Evolutionary conservation across 169 alveolate genomes (phyloP), one percentile per base, ranked within the genome.

Genomic region (Neospora caninum): DNA sequence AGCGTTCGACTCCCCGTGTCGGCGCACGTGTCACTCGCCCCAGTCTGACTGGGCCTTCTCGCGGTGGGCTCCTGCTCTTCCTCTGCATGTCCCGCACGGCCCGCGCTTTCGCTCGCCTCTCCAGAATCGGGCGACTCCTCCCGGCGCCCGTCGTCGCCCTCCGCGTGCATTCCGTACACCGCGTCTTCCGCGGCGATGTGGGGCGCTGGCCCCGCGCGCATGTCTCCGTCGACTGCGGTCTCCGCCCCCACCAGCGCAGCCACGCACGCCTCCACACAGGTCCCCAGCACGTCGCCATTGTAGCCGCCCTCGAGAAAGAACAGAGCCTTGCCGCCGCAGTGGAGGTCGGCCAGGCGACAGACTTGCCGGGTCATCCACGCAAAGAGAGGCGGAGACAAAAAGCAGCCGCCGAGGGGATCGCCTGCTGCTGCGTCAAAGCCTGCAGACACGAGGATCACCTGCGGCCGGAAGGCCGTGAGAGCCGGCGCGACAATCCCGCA

Each of bases 391-490:
- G 98, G 99, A 42, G 98, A 96, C 39, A 96, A 80, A 10, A 87
- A 83, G 89, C 97, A 96, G 43, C 97, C 97, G 80, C 98, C 99
- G 78, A 97, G 88, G 27, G 95, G 96, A 87, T 96, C 97, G n/a
- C 83, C 95, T 88, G 96, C 97, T 80, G 64, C 98, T 98, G 99
- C 99, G 94, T 98, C 99, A 91, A 98, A 98, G 39, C 99, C 99
- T 31, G 99, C 99, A 18, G 99, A 98, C n/a, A 98, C 97, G 83
- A 98, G 96, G 34, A 98, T 98, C 88, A 98, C 97, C 95, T 98
- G 99, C 38, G 99, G 99, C 82, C 97, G 95, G 94, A 98, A 98
- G 70, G 94, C 97, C 86, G 97, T 95, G 80, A 98, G 95, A 88
- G 98, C 96, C n/a, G 99, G 99, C 39, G 98, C 93, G 20, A 98